A percentile compares a stretch with the other conserved stretches of the same genome.
These are phyloP conservation scores for Fusarium torreyae DNA, from an alignment of 2,329 filamentous ascomycete genomes.

Conservation along the genomic window DNA sequence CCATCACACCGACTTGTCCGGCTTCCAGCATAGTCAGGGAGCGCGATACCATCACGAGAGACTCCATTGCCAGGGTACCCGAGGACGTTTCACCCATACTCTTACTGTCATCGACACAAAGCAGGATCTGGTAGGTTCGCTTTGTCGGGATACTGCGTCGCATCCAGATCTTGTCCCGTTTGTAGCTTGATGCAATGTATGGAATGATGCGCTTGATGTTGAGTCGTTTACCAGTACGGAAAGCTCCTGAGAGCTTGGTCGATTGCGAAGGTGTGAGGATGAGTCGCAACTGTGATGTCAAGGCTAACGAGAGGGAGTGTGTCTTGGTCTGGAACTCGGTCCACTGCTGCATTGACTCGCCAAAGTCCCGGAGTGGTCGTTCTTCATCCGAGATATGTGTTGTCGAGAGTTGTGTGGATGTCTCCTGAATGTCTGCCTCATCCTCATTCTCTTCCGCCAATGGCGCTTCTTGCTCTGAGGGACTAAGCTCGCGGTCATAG, in stretches of 20 bases:
- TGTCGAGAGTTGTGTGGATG: slow-evolving; percentile 76
- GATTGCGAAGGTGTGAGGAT: slow-evolving; percentile 95
- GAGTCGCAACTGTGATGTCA: slow-evolving; percentile 95
- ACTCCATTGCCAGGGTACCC: slow-evolving; percentile 89
- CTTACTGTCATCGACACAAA: slow-evolving; percentile 95
- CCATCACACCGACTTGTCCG: slow-evolving; percentile 91
- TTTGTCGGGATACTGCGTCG: slow-evolving; percentile 92
- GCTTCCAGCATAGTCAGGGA: slow-evolving; percentile 93
- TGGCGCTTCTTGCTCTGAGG: slow-evolving; percentile 61
- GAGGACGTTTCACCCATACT: slow-evolving; percentile 89
- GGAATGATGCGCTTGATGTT: slow-evolving; percentile 99
- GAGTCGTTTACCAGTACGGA: slow-evolving; percentile 96
- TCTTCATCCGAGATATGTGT: slow-evolving; percentile 75
- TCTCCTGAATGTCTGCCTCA: slow-evolving; percentile 65
- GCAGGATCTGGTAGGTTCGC: slow-evolving; percentile 95
- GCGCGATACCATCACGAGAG: slow-evolving; percentile 90
- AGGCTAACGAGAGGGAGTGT: slow-evolving; percentile 85
- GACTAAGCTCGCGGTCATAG: slow-evolving; percentile 66
- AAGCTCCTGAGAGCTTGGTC: slow-evolving; percentile 96
- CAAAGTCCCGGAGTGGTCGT: slow-evolving; percentile 63
- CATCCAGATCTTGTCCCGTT: slow-evolving; percentile 99
- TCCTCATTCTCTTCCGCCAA: slow-evolving; percentile 65
- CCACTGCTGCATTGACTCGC: slow-evolving; percentile 82
- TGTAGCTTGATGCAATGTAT: slow-evolving; percentile 98
- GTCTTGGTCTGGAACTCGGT: slow-evolving; percentile 86